Base-by-base conservation (phyloP, 2,329 filamentous ascomycete genomes). In the Knoxdaviesia proteae region DNA sequence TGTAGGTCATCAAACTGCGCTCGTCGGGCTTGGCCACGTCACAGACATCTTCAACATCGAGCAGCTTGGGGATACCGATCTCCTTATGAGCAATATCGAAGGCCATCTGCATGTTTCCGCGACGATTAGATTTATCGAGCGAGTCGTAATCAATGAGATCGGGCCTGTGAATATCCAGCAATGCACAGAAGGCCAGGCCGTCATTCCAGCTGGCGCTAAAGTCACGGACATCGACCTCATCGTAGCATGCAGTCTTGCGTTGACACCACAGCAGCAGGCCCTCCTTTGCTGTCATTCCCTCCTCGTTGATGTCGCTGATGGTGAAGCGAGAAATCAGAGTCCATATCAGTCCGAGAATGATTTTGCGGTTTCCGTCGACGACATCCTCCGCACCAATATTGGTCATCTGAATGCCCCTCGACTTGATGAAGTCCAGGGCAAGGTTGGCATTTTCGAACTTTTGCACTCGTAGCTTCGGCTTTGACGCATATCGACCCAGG, bases 321-420 rank as follows among this genome's bases (percentile, higher is more conserved):
- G 90, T 98, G 60, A 98, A 98, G 41, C 90, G 74, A 50, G 94
- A 67, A 78, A 98, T 98, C 48, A 98, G 69, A 5, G 87, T 98
- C 90, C 90, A 98, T 61, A 98, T 94, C 52, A 98, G 68, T 32
- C 90, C 90, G 32, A 98, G 69, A 46, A 96, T 93, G 55, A 98
- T 94, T 68, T 96, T 98, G 51, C 82, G 74, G 60, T 96, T 98
- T 34, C 90, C 90, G 59, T 98, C 88, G 32, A 98, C 90, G 30
- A 98, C 84, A 68, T 98, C 90, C 61, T 96, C 90, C 6, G 90
- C 90, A 42, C 90, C 90, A 54, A 96, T 96, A 52, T 98, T 98
- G 50, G 86, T 94, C 79, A 98, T 84, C 58, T 94, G 88, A 49
- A 98, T 96, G 20, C 84, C 80, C 51, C 86, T 70, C 45, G 75